Base-by-base conservation (phyloP, 2,329 filamentous ascomycete species). In the Sclerotinia borealis region DNA sequence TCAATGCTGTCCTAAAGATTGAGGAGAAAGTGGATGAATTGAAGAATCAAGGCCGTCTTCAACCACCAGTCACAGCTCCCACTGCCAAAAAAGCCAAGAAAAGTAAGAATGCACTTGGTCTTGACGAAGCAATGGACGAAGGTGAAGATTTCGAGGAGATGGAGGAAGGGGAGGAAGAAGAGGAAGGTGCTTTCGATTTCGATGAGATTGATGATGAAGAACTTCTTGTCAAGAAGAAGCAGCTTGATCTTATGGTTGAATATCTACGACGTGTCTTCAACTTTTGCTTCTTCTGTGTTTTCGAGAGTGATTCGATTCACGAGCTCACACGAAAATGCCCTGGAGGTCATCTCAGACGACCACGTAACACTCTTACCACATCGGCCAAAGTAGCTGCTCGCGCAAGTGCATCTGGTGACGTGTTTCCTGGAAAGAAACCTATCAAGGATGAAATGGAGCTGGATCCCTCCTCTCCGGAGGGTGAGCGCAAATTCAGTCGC, bases 201-300 rank as follows among this genome's bases (percentile, higher is more conserved):
- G 91, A 95, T 59, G 93, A 97, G 66, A 83, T 88, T 39, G 93
- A 99, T 70, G 92, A 96, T 71, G 92, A 96, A 73, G 92, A 97
- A 47, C 80, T 97, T 45, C 76, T 97, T 61, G 84, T 88, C 47
- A 95, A 96, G 81, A 98, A 98, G 84, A 98, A 99, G 81, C 93
- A 95, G 73, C 85, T 99, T 56, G 95, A 99, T 77, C 81, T 99
- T 41, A 83, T 96, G 76, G 95, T 98, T 60, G 95, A 99, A 78
- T 99, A 99, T 75, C 83, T 99, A 65, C 92, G 95, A 59, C 88
- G 95, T 19, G 95, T 99, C 59, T 96, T 96, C 82, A 97, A 95
- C 78, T 98, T 99, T 79, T 99, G 95, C 80, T 97, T 99, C 81
- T 99, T 98, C 80, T 99, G 95, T 75, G 96, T 99, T 6, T 98